Conservation (phyloP, 2,329 filamentous ascomycete species). For the Botryotinia convoluta region DNA sequence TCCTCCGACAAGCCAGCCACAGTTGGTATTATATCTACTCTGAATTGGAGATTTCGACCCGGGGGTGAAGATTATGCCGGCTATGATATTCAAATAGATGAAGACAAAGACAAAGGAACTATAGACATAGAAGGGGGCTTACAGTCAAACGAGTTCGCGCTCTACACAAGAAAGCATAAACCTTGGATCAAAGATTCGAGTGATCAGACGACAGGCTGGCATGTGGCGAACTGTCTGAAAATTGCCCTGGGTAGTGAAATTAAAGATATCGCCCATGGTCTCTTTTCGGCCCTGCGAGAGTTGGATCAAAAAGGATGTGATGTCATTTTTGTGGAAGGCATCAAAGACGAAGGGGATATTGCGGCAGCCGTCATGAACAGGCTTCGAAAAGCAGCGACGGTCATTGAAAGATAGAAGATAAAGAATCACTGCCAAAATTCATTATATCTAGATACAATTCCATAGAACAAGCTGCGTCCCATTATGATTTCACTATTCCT, state of each 20-base stretch:
- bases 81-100: neutral
- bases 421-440: neutral
- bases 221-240: constrained; percentile 49
- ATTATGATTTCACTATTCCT: constrained; percentile 16
- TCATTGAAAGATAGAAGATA: constrained; percentile 26
- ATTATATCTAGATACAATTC: constrained; percentile 6
- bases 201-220: neutral
- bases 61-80: neutral
- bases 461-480: constrained; percentile 4
- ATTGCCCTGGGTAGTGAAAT: constrained; percentile 70
- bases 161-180: constrained; percentile 1
- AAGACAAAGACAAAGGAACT: neutral
- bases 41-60: constrained; percentile 2
- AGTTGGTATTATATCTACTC: constrained; percentile 40
- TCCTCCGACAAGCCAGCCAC: constrained; percentile 12
- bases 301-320: constrained; percentile 78
- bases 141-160: neutral
- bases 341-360: constrained; percentile 74
- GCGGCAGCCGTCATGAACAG: constrained; percentile 86
- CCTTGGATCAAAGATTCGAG: neutral
- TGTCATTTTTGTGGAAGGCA: constrained; percentile 87
- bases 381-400: constrained; percentile 71
- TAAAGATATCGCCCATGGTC: constrained; percentile 73
- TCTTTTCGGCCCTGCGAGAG: constrained; percentile 84
- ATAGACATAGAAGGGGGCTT: neutral